Evolutionary conservation across 352 stramenopile species (phyloP), one percentile per base, ranked within the genome.

Genomic region (Ophiocytium majus): DNA sequence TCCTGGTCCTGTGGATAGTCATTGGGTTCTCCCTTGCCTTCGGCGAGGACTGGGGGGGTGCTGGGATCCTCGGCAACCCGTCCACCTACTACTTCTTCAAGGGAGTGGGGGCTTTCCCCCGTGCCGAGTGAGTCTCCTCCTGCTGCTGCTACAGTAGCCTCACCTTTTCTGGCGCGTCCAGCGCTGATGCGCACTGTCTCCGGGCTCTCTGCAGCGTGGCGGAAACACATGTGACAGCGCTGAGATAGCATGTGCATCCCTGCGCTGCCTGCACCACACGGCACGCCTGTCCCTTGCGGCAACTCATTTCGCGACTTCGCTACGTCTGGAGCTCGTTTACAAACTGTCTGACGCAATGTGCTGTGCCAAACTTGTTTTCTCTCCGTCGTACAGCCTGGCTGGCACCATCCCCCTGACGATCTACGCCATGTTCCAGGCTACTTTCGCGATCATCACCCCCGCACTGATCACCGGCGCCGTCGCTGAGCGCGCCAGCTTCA

Each of bases 401-500:
- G 74, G 89, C 31, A 87, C 84, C 0, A 93, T 95, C 82, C 93
- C 93, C 14, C 90, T 93, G 79, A 89, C 92, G n/a, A 76, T 94
- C 32, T 94, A 93, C 85, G 92, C 92, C 37, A 90, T 95, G 82
- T 95, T 93, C 86, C 93, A 95, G 87, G 93, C 91, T 10, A 92
- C 93, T 79, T 95, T 95, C 81, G 93, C 93, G 9, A 93, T 92
- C 81, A 94, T 95, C 84, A 93, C 92, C 0, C 92, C 93, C 1
- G 92, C 92, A 0, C 83, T 95, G 33, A 88, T 96, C 14, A 93
- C 89, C 17, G 93, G 93, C 32, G 92, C 92, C 23, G 93, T 95
- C 78, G 92, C 94, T n/a, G 93, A 93, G 34, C 91, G 93, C 79
- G 94, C 95, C 91, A 94, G 94, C 64, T 94, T 94, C 64, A 89